phyloP scores from a whole-genome alignment of 1,284 basidiomycete species.

The Mycena citricolor region DNA sequence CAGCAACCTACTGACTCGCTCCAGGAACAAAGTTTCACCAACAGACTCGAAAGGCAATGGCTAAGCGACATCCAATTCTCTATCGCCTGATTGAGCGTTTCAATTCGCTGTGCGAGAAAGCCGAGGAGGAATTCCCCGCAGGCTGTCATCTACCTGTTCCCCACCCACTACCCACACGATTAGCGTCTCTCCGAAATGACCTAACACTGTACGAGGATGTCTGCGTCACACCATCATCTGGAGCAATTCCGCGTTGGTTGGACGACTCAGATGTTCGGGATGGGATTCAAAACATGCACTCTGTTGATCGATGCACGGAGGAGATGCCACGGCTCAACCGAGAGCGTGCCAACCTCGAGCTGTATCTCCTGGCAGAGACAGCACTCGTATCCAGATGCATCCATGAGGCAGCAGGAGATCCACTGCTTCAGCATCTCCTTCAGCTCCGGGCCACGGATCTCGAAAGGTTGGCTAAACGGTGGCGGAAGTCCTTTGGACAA shows the following conservation, averaged over 20 bases:
- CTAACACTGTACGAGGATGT: slow-evolving; percentile 38
- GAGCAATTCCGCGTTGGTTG: slow-evolving; percentile 33
- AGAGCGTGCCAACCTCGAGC: slow-evolving; percentile 30
- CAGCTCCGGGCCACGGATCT: too few species aligned
- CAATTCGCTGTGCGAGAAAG: slow-evolving; percentile 34
- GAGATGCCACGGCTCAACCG: slow-evolving; percentile 24
- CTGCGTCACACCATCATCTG: slow-evolving; percentile 32
- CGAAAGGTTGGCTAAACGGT: too few species aligned
- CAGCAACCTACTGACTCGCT: too few species aligned
- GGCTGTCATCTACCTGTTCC: slow-evolving; percentile 35
- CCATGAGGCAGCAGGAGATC: too few species aligned
- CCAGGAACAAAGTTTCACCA: slow-evolving; percentile 41
- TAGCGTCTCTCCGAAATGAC: slow-evolving; percentile 31
- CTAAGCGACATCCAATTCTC: slow-evolving; percentile 35
- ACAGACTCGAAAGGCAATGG: slow-evolving; percentile 33
- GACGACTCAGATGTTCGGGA: slow-evolving; percentile 30
- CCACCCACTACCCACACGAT: slow-evolving; percentile 28
- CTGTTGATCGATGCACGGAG: slow-evolving; percentile 30
- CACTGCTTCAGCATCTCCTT: too few species aligned
- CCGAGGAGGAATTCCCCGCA: slow-evolving; percentile 27
- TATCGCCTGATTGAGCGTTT: slow-evolving; percentile 32
- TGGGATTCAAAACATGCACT: slow-evolving; percentile 34
- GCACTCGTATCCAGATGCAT: too few species aligned
- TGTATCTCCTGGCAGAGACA: too few species aligned
- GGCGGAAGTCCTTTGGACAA: too few species aligned